phyloP scores from a whole-genome alignment of 257 asterid species.

The Rauvolfia tetraphylla region DNA sequence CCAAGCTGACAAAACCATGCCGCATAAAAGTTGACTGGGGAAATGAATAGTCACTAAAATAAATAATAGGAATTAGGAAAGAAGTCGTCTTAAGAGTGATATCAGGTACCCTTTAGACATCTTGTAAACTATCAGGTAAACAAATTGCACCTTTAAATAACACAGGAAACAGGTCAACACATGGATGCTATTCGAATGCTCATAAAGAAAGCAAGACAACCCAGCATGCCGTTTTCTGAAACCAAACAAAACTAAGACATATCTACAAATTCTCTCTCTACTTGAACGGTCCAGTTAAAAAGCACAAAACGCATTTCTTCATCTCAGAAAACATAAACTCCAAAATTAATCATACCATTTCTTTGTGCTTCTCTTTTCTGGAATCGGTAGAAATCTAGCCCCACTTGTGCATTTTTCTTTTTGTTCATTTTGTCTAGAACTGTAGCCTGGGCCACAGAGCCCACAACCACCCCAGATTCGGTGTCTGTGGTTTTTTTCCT shows the following conservation, averaged over 20 bases:
- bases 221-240: not conserved
- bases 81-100: not conserved
- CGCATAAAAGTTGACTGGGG: not conserved
- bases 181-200: not conserved
- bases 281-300: not conserved
- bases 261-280: not conserved
- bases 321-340: too few species aligned
- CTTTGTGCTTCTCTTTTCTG: conserved; percentile 83
- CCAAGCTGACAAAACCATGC: not conserved
- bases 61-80: not conserved
- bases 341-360: conserved; percentile 50
- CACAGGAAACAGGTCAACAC: not conserved
- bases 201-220: not conserved
- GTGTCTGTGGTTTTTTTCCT: conserved; percentile 85
- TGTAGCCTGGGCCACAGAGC: conserved; percentile 90
- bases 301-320: not conserved
- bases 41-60: not conserved
- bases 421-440: conserved; percentile 60
- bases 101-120: not conserved
- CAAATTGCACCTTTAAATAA: not conserved
- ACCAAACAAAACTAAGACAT: not conserved
- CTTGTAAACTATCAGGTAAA: not conserved
- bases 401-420: conserved; percentile 65
- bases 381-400: conserved; percentile 76
- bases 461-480: conserved; percentile 81